Percentiles rank a stretch among this genome's conserved stretches.
Conservation (phyloP, 2,329 filamentous ascomycete genomes). For the Botrytis deweyae region DNA sequence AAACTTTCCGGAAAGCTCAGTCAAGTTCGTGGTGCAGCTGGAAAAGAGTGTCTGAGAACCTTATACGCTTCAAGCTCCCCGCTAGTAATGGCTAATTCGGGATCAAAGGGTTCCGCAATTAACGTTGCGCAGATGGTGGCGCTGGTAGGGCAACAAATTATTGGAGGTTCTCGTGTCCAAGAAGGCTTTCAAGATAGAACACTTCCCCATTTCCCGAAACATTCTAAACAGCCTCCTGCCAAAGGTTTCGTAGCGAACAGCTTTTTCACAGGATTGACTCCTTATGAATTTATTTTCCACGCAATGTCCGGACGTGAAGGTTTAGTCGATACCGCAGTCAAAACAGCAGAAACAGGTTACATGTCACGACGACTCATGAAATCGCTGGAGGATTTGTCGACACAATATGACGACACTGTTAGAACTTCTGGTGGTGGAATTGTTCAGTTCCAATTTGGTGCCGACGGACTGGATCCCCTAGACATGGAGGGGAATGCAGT, state of each 20-base stretch:
- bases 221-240: conserved; percentile 83
- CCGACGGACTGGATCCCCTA: conserved; percentile 90
- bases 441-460: conserved; percentile 96
- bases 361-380: conserved; percentile 99
- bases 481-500: conserved; percentile 96
- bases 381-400: conserved; percentile 90
- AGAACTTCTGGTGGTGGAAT: conserved; percentile 84
- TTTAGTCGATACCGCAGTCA: conserved; percentile 97
- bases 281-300: conserved; percentile 96
- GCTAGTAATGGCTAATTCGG: conserved; percentile 94
- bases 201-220: conserved; percentile 92
- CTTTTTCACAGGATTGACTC: conserved; percentile 89
- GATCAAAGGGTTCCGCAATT: conserved; percentile 94
- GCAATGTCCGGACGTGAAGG: conserved; percentile 98
- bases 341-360: conserved; percentile 97
- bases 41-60: conserved; percentile 85
- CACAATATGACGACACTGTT: conserved; percentile 91
- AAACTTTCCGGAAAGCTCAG: conserved; percentile 87
- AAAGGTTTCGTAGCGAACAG: conserved; percentile 98
- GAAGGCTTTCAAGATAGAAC: conserved; percentile 97
- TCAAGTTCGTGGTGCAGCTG: conserved; percentile 86
- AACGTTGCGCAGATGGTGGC: conserved; percentile 99
- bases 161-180: conserved; percentile 85
- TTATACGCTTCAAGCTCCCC: conserved; percentile 90
- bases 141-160: conserved; percentile 96